Evolutionary conservation across 352 stramenopile species (phyloP).

Genomic region (Globisporangium cystogenes): DNA sequence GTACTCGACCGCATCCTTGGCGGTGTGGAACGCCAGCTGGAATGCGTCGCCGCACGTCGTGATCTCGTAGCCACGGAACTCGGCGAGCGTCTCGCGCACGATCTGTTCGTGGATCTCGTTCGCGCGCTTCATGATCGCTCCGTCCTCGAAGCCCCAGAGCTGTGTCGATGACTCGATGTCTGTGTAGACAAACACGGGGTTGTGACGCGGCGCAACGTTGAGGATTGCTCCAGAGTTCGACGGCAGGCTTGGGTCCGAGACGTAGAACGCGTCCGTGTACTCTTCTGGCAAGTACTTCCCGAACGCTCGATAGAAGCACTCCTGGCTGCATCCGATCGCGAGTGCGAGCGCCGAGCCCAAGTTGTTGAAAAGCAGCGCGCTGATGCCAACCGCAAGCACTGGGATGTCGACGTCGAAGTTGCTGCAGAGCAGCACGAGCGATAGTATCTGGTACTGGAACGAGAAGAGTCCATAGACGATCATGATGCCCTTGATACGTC

Average conservation of each 20-base stretch:
- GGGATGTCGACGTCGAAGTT: conserved; percentile 26
- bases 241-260: conserved; percentile 28
- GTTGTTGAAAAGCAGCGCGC: conserved; percentile 40
- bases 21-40: conserved; percentile 51
- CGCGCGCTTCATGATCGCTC: conserved; percentile 32
- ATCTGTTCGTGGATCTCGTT: conserved; percentile 55
- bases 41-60: conserved; percentile 54
- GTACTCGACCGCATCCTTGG: conserved; percentile 52
- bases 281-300: conserved; percentile 34
- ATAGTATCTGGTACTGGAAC: conserved; percentile 43
- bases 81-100: conserved; percentile 26
- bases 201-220: conserved; percentile 19
- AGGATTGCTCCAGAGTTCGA: conserved; percentile 12
- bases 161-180: conserved; percentile 57
- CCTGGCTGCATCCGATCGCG: conserved; percentile 41
- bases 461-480: conserved; percentile 40
- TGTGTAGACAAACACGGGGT: conserved; percentile 64
- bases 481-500: conserved; percentile 58
- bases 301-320: conserved; percentile 36
- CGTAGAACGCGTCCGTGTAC: conserved; percentile 38
- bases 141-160: conserved; percentile 34
- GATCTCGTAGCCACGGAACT: conserved; percentile 52
- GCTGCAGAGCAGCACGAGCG: conserved; percentile 34
- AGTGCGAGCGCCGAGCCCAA: conserved; percentile 33
- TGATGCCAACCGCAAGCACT: conserved; percentile 26